Percentiles rank a stretch among this genome's conserved stretches.
These are phyloP conservation scores for Elsinoe batatas DNA, from an alignment of 2,329 filamentous ascomycete genomes.

Conservation along the genomic window DNA sequence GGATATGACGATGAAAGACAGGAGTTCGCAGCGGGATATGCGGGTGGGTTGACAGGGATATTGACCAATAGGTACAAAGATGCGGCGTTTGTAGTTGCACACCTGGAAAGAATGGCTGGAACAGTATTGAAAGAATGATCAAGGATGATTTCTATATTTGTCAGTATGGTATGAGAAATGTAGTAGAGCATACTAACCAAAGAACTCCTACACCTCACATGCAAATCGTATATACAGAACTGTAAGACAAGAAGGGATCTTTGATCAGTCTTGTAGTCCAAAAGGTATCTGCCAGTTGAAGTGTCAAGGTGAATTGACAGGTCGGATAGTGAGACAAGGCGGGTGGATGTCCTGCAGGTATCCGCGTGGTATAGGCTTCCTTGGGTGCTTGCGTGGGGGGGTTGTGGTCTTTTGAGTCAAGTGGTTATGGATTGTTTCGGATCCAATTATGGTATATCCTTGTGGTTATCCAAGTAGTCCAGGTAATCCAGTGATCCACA, in stretches of 20 bases:
- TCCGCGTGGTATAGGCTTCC: conserved; percentile 8
- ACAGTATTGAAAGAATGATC: conserved; percentile 6
- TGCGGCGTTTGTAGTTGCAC: conserved; percentile 3
- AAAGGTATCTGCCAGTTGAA: background rate
- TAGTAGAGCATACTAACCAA: background rate
- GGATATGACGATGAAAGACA: conserved; percentile 10
- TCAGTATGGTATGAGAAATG: background rate
- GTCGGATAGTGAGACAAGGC: conserved; percentile 14
- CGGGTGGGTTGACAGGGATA: conserved; percentile 6
- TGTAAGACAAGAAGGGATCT: background rate
- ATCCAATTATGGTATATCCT: background rate
- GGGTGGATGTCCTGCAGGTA: conserved; percentile 9
- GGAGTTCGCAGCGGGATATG: conserved; percentile 12
- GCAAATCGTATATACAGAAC: background rate
- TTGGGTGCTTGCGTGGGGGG: background rate
- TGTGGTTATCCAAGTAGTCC: background rate
- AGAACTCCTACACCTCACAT: conserved; percentile 5
- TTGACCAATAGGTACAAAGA: conserved; percentile 1
- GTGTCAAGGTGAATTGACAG: conserved; percentile 10
- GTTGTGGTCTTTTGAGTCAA: conserved; percentile 11
- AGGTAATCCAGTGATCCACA: background rate
- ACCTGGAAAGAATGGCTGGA: conserved; percentile 5
- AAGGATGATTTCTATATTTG: conserved; percentile 11
- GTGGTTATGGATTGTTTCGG: conserved; percentile 11
- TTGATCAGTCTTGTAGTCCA: background rate